Base-by-base conservation (phyloP, 176 grass and related monocot genomes). In the Triticum dicoccoides region DNA sequence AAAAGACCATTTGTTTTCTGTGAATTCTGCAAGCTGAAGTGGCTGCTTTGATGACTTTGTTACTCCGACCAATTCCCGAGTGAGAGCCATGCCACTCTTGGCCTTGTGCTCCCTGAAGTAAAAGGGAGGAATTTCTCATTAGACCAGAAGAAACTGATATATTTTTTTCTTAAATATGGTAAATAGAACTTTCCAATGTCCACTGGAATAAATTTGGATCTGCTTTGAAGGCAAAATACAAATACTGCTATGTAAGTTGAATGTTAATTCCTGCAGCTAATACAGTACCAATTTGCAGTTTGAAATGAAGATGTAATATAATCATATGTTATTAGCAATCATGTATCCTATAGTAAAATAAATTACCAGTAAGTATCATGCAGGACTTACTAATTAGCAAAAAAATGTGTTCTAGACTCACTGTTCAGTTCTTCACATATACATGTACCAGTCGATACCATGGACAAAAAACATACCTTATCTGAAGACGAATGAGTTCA, bases 1-100 rank as follows among this genome's bases (percentile, higher is more conserved):
- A 78, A 98, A 77, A 42, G 41, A 85, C 96, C 93, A 98, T 63
- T 92, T 96, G 34, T 85, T 91, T 39, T 96, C 92, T 24, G 49
- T 67, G 25, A 92, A 90, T 76, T 94, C 84, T 89, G 93, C 96
- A 70, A 98, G 68, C 33, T 84, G 68, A 54, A 83, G 49, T 65
- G 86, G 73, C 71, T 79, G 66, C 68, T 82, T 68, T 45, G 86
- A 81, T 24, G 79, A 80, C 72, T 82, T 92, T 11, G 72, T 84
- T 82, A 86, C 69, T 84, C 93, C 90, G 15, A 94, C 30, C 59
- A 98, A 82, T 81, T 98, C 91, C 42, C 8, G 87, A 37, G 5
- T 27, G 6, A 32, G 75, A 79, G 23, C 20, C 62, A 73, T 79
- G 79, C 73, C 66, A 3, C 79, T 90, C 51, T 76, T 86, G 65